Evolutionary conservation across 148 eudicot genomes (phyloP), one percentile per base, ranked within the genome.

Genomic region (Chenopodium quinoa): DNA sequence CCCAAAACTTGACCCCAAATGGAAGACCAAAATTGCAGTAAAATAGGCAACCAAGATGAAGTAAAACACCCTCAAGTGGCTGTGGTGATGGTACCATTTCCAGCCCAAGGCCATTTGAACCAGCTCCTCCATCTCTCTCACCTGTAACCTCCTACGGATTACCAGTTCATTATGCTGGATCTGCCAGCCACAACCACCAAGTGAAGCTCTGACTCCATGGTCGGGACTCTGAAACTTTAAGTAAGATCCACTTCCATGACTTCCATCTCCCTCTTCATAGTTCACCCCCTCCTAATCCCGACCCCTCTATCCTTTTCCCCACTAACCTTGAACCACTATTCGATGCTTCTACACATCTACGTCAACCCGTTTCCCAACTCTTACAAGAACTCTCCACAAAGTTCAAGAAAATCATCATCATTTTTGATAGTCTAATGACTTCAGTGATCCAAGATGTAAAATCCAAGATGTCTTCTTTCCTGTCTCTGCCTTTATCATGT

Each of bases 61-160:
- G 34, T 19, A 25, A 11, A 78, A 27, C n/a, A 31, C 37, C 20
- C 78, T 80, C 62, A 84, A 66, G 74, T 84, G 16, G 78, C 71
- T 25, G 83, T 81, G 12, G 78, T 84, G 1, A 81, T 81, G 81
- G 78, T 84, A 9, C 86, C 86, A 1, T 64, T 80, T 68, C 86
- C 83, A 3, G 75, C 78, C 7, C 83, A 84, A 84, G 83, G 86
- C 37, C 86, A 84, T 72, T 83, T 84, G 7, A 81, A 81, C 44
- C 81, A 84, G 23, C 56, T 80, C 19, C 86, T 84, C 25, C 86
- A 84, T 66, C 75, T 84, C 14, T 77, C 86, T 44, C 81, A 84
- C 77, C 75, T 71, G 20, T 84, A 32, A 65, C 71, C 50, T 80
- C 86, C 34, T 72, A 80, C 3, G 70, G 54, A 1, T 63, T 84